phyloP scores from a whole-genome alignment of 768 basidiomycete genomes.

The Tulasnella sp. region DNA sequence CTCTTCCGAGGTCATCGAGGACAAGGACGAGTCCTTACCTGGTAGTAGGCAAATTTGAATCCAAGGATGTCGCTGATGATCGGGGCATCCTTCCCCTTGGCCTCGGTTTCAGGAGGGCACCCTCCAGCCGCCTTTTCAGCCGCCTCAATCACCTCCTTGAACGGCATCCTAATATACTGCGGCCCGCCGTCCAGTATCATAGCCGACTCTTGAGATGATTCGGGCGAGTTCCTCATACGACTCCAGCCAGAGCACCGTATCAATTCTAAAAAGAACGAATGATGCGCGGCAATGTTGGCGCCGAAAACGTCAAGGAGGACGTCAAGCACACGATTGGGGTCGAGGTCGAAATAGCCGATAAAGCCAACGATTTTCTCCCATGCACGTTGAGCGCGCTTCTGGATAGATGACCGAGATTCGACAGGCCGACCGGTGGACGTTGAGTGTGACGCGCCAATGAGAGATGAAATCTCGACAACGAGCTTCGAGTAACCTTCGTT shows the following conservation, averaged over 20 bases:
- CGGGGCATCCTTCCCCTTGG: conserved; percentile 23
- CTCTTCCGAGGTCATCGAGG: background rate
- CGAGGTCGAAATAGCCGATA: conserved; percentile 92
- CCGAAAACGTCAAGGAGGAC: conserved; percentile 86
- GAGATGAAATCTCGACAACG: conserved; percentile 66
- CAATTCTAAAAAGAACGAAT: conserved; percentile 78
- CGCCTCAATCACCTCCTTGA: conserved; percentile 53
- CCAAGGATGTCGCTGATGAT: conserved; percentile 86
- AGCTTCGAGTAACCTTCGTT: conserved; percentile 96
- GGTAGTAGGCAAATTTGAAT: conserved; percentile 92
- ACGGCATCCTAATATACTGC: conserved; percentile 42
- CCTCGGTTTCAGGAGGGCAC: background rate
- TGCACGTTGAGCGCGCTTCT: conserved; percentile 51
- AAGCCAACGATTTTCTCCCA: conserved; percentile 82
- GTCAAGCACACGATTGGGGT: conserved; percentile 88
- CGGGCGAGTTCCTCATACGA: conserved; percentile 1
- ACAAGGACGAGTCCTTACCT: conserved; percentile 38
- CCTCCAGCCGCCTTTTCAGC: conserved; percentile 31
- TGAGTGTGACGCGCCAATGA: conserved; percentile 63
- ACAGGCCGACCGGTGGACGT: conserved; percentile 49
- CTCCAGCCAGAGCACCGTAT: conserved; percentile 82
- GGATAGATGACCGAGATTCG: conserved; percentile 45
- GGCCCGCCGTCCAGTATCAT: conserved; percentile 24
- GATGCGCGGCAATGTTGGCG: conserved; percentile 66
- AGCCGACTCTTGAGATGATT: background rate